Evolutionary conservation across 371 early-diverging fungal species (phyloP).

Genomic region (Rhizopus sp.): DNA sequence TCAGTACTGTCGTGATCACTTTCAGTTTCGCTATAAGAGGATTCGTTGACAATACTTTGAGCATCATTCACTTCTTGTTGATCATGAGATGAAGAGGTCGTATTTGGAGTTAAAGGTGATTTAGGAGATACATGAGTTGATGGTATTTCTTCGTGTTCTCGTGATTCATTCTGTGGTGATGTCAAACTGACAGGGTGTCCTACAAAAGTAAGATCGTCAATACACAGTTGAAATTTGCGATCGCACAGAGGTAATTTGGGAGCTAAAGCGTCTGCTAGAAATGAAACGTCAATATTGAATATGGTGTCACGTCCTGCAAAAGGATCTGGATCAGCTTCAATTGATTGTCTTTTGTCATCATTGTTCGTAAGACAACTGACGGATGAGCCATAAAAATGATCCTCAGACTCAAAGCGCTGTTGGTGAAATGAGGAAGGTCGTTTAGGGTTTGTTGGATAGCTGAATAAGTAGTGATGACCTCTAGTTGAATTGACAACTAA

Average conservation of each 20-base stretch:
- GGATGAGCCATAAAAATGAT: slow-evolving; percentile 9
- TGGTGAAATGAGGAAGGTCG: slow-evolving; percentile 22
- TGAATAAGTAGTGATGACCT: slow-evolving; percentile 73
- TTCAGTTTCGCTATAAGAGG: not conserved
- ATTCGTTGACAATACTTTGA: not conserved
- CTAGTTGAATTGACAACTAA: slow-evolving; percentile 70
- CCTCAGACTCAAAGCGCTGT: not conserved
- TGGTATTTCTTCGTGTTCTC: not conserved
- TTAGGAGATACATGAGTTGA: not conserved
- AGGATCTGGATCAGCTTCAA: slow-evolving; percentile 15
- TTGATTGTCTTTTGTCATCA: not conserved
- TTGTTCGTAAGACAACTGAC: slow-evolving; percentile 5
- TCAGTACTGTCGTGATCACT: slow-evolving; percentile 17
- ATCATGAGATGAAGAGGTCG: slow-evolving; percentile 36
- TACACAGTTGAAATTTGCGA: slow-evolving; percentile 74
- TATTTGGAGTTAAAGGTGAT: not conserved
- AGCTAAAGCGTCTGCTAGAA: slow-evolving; percentile 75
- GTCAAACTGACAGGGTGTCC: slow-evolving; percentile 65
- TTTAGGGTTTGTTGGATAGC: slow-evolving; percentile 60
- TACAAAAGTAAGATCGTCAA: slow-evolving; percentile 80
- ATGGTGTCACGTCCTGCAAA: slow-evolving; percentile 52
- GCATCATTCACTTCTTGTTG: slow-evolving; percentile 13
- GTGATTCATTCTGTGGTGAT: slow-evolving; percentile 34
- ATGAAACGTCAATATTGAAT: slow-evolving; percentile 67
- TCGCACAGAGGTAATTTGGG: slow-evolving; percentile 76